Evolutionary conservation across 2,329 filamentous ascomycete species (phyloP).

Genomic region (Fusarium sp.): DNA sequence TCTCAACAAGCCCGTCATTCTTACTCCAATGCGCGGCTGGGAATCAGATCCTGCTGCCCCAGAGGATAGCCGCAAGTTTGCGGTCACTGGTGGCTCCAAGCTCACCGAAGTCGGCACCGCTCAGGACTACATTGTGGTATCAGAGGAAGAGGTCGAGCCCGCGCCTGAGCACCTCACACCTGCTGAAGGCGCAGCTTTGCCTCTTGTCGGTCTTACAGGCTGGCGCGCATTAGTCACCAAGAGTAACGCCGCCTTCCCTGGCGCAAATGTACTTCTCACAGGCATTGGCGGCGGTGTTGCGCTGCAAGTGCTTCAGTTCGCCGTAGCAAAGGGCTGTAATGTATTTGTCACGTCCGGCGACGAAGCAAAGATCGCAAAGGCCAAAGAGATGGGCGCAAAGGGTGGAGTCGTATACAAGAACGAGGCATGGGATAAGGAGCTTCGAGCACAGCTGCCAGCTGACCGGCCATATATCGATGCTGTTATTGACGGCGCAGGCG

Average conservation of each 20-base stretch:
- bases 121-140: slow-evolving; percentile 77
- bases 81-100: slow-evolving; percentile 76
- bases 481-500: slow-evolving; percentile 91
- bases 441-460: slow-evolving; percentile 70
- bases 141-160: slow-evolving; percentile 78
- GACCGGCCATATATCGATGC: slow-evolving; percentile 79
- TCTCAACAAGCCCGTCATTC: slow-evolving; percentile 75
- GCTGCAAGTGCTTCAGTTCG: slow-evolving; percentile 83
- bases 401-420: slow-evolving; percentile 88
- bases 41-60: slow-evolving; percentile 76
- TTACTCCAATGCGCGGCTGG: slow-evolving; percentile 86
- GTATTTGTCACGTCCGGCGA: slow-evolving; percentile 86
- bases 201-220: slow-evolving; percentile 85
- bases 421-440: slow-evolving; percentile 82
- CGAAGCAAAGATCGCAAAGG: slow-evolving; percentile 78
- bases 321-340: slow-evolving; percentile 75
- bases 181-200: slow-evolving; percentile 83
- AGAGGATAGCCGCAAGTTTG: slow-evolving; percentile 69
- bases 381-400: slow-evolving; percentile 76
- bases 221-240: slow-evolving; percentile 90
- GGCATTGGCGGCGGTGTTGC: slow-evolving; percentile 95
- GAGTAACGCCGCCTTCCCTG: slow-evolving; percentile 69
- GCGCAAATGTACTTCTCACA: slow-evolving; percentile 84
- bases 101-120: slow-evolving; percentile 73
- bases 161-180: slow-evolving; percentile 78